A percentile compares a stretch with the other conserved stretches of the same genome.
Evolutionary conservation across 2,329 filamentous ascomycete genomes (phyloP).

Genomic region (Aureobasidium uvarum): DNA sequence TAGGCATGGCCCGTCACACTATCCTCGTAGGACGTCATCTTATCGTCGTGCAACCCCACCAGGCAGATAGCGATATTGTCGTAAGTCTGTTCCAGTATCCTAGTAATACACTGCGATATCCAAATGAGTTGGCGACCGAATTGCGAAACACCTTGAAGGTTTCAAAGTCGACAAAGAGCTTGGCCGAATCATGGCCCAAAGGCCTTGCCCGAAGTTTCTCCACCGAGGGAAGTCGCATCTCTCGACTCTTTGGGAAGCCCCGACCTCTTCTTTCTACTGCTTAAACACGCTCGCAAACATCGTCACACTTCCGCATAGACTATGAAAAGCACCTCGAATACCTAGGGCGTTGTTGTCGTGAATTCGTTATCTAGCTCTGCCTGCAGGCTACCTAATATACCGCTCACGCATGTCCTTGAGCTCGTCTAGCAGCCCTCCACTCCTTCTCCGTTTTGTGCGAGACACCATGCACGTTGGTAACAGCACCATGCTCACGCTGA

Average conservation of each 20-base stretch:
- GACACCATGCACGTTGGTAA: background rate
- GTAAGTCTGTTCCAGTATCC: slow-evolving; percentile 4
- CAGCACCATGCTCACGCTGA: background rate
- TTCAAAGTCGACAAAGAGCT: slow-evolving; percentile 8
- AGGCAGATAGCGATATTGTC: slow-evolving; percentile 4
- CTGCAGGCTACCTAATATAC: too few species aligned
- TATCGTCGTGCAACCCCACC: slow-evolving; percentile 11
- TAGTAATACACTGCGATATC: background rate
- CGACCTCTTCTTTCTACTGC: background rate
- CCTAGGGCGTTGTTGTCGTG: background rate
- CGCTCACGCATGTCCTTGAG: slow-evolving; percentile 4
- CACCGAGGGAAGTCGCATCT: background rate
- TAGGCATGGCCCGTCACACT: slow-evolving; percentile 36
- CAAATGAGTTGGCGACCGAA: background rate
- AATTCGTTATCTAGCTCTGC: slow-evolving; percentile 6
- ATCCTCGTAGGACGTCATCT: slow-evolving; percentile 23
- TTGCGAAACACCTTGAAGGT: slow-evolving; percentile 17
- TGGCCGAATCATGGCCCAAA: background rate
- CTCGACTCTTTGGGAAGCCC: background rate
- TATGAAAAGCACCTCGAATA: background rate
- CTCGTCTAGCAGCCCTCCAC: slow-evolving; percentile 10
- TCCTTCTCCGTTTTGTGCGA: slow-evolving; percentile 12
- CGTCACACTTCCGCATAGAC: background rate
- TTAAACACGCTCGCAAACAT: background rate
- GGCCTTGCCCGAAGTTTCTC: slow-evolving; percentile 6